phyloP scores from a whole-genome alignment of 2,329 filamentous ascomycete species.

The Claviceps citrina region DNA sequence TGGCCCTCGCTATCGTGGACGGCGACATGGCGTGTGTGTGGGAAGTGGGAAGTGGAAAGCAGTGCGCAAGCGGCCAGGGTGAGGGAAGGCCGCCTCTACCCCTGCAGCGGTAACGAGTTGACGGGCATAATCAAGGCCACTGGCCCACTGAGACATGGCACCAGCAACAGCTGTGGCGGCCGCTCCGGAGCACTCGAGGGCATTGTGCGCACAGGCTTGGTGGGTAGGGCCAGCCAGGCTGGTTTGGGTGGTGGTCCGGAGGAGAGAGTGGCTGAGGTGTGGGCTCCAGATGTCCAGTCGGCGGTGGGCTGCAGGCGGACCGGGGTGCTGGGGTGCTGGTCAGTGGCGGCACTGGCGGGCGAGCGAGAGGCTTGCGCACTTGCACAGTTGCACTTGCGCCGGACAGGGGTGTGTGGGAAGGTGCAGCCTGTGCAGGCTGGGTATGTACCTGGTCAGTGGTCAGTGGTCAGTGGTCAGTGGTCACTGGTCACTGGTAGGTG shows the following conservation, averaged over 20 bases:
- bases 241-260: background rate
- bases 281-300: background rate
- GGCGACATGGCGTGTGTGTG: conserved; percentile 7
- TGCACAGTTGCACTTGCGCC: background rate
- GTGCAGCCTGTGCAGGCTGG: background rate
- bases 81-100: conserved; percentile 6
- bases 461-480: background rate
- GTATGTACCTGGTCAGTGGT: background rate
- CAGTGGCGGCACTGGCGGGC: background rate
- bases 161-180: conserved; percentile 5
- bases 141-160: conserved; percentile 5
- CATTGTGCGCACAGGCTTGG: conserved; percentile 1
- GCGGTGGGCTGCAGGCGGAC: conserved; percentile 2
- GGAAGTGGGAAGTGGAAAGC: background rate
- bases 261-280: background rate
- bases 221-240: background rate
- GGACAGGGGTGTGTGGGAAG: conserved; percentile 2
- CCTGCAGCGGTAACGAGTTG: conserved; percentile 3
- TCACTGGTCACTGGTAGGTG: background rate
- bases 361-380: background rate
- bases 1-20: conserved; percentile 7
- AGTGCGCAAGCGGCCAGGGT: conserved; percentile 11
- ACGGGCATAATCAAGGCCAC: conserved; percentile 3
- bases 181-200: conserved; percentile 2
- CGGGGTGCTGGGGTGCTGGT: background rate